phyloP scores from a whole-genome alignment of 345 rosid genomes.

The Dipteronia dyeriana region DNA sequence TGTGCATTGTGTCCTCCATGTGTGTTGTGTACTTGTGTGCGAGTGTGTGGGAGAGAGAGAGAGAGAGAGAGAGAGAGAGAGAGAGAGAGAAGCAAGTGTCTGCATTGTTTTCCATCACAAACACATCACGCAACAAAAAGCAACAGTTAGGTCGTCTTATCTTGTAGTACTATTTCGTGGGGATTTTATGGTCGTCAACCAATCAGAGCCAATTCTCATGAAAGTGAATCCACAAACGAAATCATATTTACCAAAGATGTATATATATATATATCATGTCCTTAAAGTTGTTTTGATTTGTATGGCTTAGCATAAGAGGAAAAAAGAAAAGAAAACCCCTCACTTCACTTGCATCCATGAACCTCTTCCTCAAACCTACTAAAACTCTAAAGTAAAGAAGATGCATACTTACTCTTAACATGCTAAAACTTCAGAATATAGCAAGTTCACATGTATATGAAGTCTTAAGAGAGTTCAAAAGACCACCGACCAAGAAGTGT shows the following conservation, averaged over 20 bases:
- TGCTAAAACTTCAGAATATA: not conserved
- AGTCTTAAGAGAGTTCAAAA: not conserved
- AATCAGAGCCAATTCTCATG: not conserved
- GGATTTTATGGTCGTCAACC: not conserved
- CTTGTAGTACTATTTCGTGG: not conserved
- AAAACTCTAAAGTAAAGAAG: not conserved
- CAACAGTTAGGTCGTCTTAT: not conserved
- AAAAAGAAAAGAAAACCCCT: not conserved
- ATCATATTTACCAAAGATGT: not conserved
- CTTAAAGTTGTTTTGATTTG: not conserved
- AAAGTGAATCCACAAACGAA: not conserved
- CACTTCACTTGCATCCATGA: not conserved
- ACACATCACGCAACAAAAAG: not conserved
- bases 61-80: too few species aligned
- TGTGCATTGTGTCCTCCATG: not conserved
- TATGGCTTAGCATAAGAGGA: not conserved
- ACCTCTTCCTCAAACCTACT: too few species aligned
- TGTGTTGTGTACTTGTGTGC: not conserved
- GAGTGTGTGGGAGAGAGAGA: not conserved
- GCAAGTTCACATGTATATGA: constrained; percentile 3
- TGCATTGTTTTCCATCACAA: constrained; percentile 5
- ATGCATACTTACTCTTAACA: not conserved
- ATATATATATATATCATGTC: not conserved
- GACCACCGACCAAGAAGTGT: constrained; percentile 22
- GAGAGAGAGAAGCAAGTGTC: too few species aligned